Base-by-base conservation (phyloP, 257 asterid species). In the Ehretia macrophylla region DNA sequence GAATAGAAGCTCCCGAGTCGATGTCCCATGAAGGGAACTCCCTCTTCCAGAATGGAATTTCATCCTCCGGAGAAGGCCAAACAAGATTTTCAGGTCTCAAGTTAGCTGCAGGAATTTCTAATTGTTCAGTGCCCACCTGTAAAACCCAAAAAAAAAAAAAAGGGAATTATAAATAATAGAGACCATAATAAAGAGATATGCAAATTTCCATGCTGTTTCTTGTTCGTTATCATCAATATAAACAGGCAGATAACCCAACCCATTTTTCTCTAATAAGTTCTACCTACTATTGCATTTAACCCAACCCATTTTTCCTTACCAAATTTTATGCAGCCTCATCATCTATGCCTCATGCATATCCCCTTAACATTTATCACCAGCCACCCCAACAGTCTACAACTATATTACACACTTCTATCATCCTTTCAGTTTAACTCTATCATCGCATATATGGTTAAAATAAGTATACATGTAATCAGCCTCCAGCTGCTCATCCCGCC, bases 1-100 rank as follows among this genome's bases (percentile, higher is more conserved):
- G 68, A 58, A 44, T 53, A 58, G 79, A 76, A 37, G 17, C 66
- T 16, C 55, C 73, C 4, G 72, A 75, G 64, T 57, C 68, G 51
- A 77, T 58, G 57, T 86, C 82, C 83, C 81, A 80, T 59, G 82
- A 70, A 51, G 88, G 86, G 67, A 84, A 81, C 48, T 82, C 81
- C 54, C 81, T 77, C 73, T 81, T 81, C 97, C 95, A 89, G 51
- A 89, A 86, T 32, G 95, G 88, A 65, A 68, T 67, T 62, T 75
- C 81, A 61, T 89, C 95, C 51, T 59, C 70, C 1, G 97, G 94
- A 73, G 90, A 84, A 68, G 95, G 97, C 97, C 97, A 86, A 18
- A 10, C 64, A 60, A 86, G 46, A 65, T 61, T 59, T 53, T 56
- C 71, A 51, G 59, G 61, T 48, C 66, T 75, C 8, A 68, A 67